Evolutionary conservation across 176 grass and related monocot species (phyloP), one percentile per base, ranked within the genome.

Genomic region (Triticum timopheevii): DNA sequence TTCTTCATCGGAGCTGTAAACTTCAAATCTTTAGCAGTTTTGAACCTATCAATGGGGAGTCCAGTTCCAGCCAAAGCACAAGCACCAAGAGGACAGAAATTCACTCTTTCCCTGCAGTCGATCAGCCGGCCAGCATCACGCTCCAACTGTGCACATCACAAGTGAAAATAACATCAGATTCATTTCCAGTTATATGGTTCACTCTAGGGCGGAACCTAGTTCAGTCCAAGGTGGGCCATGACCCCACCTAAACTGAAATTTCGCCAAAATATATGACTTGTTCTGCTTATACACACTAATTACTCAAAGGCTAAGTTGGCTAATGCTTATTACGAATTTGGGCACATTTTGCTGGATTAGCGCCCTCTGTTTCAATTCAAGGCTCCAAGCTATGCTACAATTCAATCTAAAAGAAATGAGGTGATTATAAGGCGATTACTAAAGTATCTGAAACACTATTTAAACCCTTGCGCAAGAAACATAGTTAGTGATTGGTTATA

Each of bases 1-100:
- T 98, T 98, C 83, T 95, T 96, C 90, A 98, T 87, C 23, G 97
- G 97, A 86, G 92, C 97, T 40, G 82, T 91, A 90, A 98, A 98
- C 64, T 92, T 92, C 71, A 98, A 90, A 67, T 94, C 92, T 76
- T 93, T 83, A 79, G 94, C 91, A 23, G 94, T 98, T 79, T 90
- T 86, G 45, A 98, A 98, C 85, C 94, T 91, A 91, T 98, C 89
- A 34, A 98, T 98, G 69, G 97, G 90, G 83, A 98, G 97, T 17
- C 97, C 93, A 36, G 97, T 98, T 79, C 97, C 97, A 90, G 97
- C 97, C 88, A 98, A 88, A 82, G 97, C 97, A 91, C 97, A 95
- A 86, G 94, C 97, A 86, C 97, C 97, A 56, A 98, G 88, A 76
- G 97, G 97, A 45, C 94, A 98, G 76, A 95, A 96, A 85, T 98